A percentile compares a stretch with the other conserved stretches of the same genome.
Conservation (phyloP, 257 asterid genomes). For the Scutellaria minor region DNA sequence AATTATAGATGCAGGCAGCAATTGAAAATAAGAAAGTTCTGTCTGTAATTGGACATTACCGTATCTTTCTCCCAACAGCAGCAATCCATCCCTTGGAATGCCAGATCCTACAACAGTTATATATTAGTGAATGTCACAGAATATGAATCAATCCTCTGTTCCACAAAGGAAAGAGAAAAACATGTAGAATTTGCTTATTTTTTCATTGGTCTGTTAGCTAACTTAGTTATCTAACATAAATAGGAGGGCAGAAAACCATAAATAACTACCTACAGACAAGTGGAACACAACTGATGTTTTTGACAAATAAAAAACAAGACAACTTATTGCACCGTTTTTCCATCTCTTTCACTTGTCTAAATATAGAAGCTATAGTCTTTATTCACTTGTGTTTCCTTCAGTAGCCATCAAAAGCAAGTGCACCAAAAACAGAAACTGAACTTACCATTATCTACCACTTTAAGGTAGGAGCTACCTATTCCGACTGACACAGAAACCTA, state of each 20-base stretch:
- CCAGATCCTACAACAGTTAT: conserved; percentile 67
- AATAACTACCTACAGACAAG: conserved; percentile 18
- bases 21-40: conserved; percentile 4
- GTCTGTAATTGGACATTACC: conserved; percentile 47
- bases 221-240: background rate
- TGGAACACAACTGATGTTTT: background rate
- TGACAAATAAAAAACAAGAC: background rate
- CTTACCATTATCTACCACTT: conserved; percentile 85
- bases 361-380: conserved; percentile 13
- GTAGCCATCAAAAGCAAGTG: conserved; percentile 15
- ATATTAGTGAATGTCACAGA: conserved; percentile 16
- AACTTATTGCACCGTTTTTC: conserved; percentile 24
- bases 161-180: conserved; percentile 10
- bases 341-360: conserved; percentile 7
- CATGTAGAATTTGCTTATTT: background rate
- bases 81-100: conserved; percentile 79
- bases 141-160: conserved; percentile 29
- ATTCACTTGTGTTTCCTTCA: conserved; percentile 22
- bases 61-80: conserved; percentile 77
- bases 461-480: conserved; percentile 65
- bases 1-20: conserved; percentile 11
- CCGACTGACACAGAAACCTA: conserved; percentile 79
- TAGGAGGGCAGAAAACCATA: conserved; percentile 21
- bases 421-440: conserved; percentile 18
- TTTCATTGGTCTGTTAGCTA: background rate